Conservation (phyloP, 768 basidiomycete species). For the Pleurotus giganteus region DNA sequence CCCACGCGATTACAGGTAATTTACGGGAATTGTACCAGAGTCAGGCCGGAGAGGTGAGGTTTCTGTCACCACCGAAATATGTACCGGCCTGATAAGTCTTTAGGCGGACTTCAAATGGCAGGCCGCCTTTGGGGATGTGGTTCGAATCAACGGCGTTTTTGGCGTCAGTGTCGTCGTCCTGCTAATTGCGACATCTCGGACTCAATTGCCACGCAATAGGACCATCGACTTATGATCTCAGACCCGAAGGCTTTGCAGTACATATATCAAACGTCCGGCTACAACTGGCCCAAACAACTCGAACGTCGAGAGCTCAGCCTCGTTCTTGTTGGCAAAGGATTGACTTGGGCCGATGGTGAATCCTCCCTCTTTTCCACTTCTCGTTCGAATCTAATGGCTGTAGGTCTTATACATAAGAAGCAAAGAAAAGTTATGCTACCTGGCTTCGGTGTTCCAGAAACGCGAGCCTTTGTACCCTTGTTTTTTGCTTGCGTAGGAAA, state of each 20-base stretch:
- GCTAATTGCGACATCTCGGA: neutral
- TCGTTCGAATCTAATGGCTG: too few species aligned
- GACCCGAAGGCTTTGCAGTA: conserved; percentile 61
- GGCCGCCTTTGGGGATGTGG: conserved; percentile 44
- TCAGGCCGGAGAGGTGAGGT: conserved; percentile 37
- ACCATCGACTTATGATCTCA: conserved; percentile 51
- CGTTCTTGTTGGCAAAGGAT: conserved; percentile 47
- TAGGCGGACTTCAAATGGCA: conserved; percentile 53
- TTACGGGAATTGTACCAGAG: conserved; percentile 48
- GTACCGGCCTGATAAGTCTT: neutral
- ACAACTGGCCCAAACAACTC: conserved; percentile 50
- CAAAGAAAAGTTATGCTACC: conserved; percentile 55
- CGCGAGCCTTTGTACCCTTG: conserved; percentile 46
- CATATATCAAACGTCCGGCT: conserved; percentile 53
- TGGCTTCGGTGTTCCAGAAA: conserved; percentile 51
- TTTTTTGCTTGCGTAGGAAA: conserved; percentile 44
- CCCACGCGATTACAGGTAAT: conserved; percentile 34
- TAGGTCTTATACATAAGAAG: conserved; percentile 45
- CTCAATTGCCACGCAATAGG: conserved; percentile 26
- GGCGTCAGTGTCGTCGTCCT: conserved; percentile 31
- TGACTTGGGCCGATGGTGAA: conserved; percentile 54
- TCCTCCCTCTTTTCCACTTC: neutral
- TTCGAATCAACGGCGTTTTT: conserved; percentile 49
- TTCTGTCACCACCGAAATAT: neutral
- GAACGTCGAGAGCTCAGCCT: conserved; percentile 48